These are phyloP conservation scores for Scheffersomyces parashehatae DNA, from an alignment of 1,139 yeast genomes.

Conservation along the genomic window DNA sequence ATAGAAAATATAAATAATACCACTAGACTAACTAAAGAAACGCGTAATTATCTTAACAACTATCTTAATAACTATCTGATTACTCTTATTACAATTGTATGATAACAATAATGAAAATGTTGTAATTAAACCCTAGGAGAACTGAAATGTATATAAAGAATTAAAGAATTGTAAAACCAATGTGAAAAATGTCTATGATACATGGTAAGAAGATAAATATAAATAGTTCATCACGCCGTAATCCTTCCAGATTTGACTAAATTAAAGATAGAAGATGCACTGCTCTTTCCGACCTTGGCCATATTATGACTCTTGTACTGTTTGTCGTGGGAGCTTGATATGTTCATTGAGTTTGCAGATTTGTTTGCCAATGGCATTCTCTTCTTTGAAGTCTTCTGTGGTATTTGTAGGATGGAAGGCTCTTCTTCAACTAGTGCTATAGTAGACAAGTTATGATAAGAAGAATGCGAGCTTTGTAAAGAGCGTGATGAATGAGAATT, in stretches of 20 bases:
- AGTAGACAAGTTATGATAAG: constrained; percentile 13
- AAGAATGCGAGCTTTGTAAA: constrained; percentile 7
- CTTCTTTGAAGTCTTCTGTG: constrained; percentile 7
- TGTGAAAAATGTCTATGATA: too few relatives aligned
- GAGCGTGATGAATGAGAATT: constrained; percentile 18
- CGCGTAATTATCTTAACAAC: too few relatives aligned
- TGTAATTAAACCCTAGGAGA: not conserved
- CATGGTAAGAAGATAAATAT: too few relatives aligned
- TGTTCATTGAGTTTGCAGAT: constrained; percentile 16
- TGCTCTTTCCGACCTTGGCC: constrained; percentile 3
- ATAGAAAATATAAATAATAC: too few relatives aligned
- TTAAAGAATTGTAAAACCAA: too few relatives aligned
- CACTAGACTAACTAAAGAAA: constrained; percentile 1
- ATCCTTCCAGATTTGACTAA: constrained; percentile 9
- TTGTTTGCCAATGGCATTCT: constrained; percentile 25
- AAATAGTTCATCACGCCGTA: constrained; percentile 4
- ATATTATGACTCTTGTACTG: not conserved
- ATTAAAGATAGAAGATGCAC: constrained; percentile 8
- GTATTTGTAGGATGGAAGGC: not conserved
- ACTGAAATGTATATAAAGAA: too few relatives aligned
- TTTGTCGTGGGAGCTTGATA: not conserved
- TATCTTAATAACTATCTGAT: not conserved
- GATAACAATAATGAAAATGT: constrained; percentile 1
- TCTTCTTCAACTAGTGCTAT: constrained; percentile 14
- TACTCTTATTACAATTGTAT: not conserved